Evolutionary conservation across 1,139 yeast species (phyloP).

Genomic region (Pichia sp.): DNA sequence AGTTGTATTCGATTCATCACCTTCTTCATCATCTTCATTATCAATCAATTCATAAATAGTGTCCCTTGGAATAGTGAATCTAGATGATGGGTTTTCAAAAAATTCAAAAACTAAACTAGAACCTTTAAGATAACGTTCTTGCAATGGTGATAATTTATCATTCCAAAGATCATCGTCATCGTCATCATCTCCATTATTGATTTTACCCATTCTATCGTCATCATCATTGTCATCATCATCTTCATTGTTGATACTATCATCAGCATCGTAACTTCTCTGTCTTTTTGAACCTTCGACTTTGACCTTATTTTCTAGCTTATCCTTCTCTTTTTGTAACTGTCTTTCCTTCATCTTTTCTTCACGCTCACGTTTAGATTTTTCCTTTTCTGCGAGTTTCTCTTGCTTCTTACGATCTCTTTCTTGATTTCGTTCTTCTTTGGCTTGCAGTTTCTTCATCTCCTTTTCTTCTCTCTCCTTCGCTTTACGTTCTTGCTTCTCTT

Average conservation of each 20-base stretch:
- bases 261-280: conserved; percentile 9
- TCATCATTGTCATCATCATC: conserved; percentile 14
- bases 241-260: conserved; percentile 6
- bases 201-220: conserved; percentile 17
- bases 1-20: conserved; percentile 15
- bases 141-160: conserved; percentile 68
- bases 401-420: conserved; percentile 30
- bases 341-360: conserved; percentile 9
- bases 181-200: conserved; percentile 21
- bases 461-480: conserved; percentile 23
- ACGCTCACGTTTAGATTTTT: conserved; percentile 18
- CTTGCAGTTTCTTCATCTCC: conserved; percentile 23
- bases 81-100: conserved; percentile 71
- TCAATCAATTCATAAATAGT: conserved; percentile 66
- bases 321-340: conserved; percentile 10
- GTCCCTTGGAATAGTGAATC: conserved; percentile 74
- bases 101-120: conserved; percentile 85
- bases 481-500: conserved; percentile 22
- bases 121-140: conserved; percentile 62
- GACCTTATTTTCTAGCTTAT: conserved; percentile 10
- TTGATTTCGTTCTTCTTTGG: conserved; percentile 30
- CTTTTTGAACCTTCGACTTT: conserved; percentile 19
- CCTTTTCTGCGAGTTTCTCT: conserved; percentile 24
- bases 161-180: conserved; percentile 35
- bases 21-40: conserved; percentile 23